phyloP scores from a whole-genome alignment of 768 basidiomycete species.

The Suillus placidus region DNA sequence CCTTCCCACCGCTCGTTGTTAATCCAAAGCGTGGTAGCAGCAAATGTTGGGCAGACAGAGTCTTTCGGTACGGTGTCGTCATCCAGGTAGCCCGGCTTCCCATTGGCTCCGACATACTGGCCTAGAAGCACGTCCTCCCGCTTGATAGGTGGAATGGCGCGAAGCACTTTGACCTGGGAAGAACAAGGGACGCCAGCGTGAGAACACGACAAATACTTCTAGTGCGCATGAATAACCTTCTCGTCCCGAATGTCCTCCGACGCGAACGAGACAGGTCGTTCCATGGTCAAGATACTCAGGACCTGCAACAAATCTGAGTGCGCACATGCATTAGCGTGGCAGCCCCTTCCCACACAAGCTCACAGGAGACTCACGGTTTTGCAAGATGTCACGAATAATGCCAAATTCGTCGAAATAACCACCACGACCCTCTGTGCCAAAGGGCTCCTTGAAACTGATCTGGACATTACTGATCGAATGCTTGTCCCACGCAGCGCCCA shows the following conservation, averaged over 20 bases:
- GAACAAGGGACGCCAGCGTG: slow-evolving; percentile 13
- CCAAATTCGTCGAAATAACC: slow-evolving; percentile 99
- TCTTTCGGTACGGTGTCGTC: slow-evolving; percentile 92
- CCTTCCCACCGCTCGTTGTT: slow-evolving; percentile 98
- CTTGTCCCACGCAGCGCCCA: slow-evolving; percentile 92
- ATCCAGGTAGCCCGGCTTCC: slow-evolving; percentile 99
- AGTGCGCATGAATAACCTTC: slow-evolving; percentile 61
- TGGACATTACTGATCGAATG: slow-evolving; percentile 96
- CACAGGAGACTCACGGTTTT: slow-evolving; percentile 80
- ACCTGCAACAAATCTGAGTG: slow-evolving; percentile 88
- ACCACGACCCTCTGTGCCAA: slow-evolving; percentile 99
- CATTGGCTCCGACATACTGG: slow-evolving; percentile 86
- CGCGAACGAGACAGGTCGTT: slow-evolving; percentile 95
- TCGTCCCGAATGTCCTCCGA: slow-evolving; percentile 98
- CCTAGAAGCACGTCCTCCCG: slow-evolving; percentile 84
- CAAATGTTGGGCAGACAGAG: slow-evolving; percentile 93
- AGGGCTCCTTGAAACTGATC: slow-evolving; percentile 99
- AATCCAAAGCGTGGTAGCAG: slow-evolving; percentile 88
- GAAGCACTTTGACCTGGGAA: slow-evolving; percentile 90
- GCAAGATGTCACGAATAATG: slow-evolving; percentile 95
- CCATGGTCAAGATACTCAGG: slow-evolving; percentile 94
- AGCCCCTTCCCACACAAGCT: slow-evolving; percentile 14
- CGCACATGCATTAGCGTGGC: slow-evolving; percentile 21
- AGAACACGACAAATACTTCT: slow-evolving; percentile 18
- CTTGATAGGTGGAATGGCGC: slow-evolving; percentile 83